Evolutionary conservation across 441 rosid genomes (phyloP).

Genomic region (Geranium incanum): DNA sequence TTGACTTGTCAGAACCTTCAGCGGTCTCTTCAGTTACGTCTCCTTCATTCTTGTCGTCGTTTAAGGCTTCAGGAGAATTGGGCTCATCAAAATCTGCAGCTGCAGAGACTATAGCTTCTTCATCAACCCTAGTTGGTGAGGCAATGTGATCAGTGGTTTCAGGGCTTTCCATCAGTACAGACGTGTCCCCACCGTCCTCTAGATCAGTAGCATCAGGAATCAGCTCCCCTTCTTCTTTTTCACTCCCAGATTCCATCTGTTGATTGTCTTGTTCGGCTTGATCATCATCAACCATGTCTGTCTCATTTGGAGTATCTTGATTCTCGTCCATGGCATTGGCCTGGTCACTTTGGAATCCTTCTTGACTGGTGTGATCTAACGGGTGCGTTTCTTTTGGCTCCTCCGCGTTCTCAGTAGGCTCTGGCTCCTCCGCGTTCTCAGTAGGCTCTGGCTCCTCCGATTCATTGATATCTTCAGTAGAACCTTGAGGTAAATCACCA

Average conservation of each 20-base stretch:
- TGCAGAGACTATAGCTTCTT: slow-evolving; percentile 32
- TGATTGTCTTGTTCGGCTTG: slow-evolving; percentile 44
- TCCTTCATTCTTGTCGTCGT: slow-evolving; percentile 56
- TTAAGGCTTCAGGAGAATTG: slow-evolving; percentile 40
- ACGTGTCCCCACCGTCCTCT: slow-evolving; percentile 41
- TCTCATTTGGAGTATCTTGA: neutral
- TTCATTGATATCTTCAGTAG: slow-evolving; percentile 46
- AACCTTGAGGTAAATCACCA: slow-evolving; percentile 34
- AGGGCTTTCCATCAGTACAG: slow-evolving; percentile 35
- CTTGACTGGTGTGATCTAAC: slow-evolving; percentile 19
- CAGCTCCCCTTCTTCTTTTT: slow-evolving; percentile 90
- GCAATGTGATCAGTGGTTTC: slow-evolving; percentile 33
- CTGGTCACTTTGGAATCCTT: slow-evolving; percentile 6
- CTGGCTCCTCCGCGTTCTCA: slow-evolving; percentile 24
- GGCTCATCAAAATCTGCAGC: slow-evolving; percentile 39
- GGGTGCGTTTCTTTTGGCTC: slow-evolving; percentile 41
- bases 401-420: slow-evolving; percentile 34
- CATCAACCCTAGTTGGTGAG: slow-evolving; percentile 60
- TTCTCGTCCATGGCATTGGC: slow-evolving; percentile 36
- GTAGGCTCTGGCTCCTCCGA: neutral
- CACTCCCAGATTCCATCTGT: slow-evolving; percentile 43
- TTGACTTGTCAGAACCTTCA: slow-evolving; percentile 56
- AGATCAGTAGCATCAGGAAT: slow-evolving; percentile 49
- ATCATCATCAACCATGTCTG: slow-evolving; percentile 21
- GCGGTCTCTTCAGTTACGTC: slow-evolving; percentile 42